Conservation (phyloP, 140 eudicot genomes). For the Anethum foeniculum region DNA sequence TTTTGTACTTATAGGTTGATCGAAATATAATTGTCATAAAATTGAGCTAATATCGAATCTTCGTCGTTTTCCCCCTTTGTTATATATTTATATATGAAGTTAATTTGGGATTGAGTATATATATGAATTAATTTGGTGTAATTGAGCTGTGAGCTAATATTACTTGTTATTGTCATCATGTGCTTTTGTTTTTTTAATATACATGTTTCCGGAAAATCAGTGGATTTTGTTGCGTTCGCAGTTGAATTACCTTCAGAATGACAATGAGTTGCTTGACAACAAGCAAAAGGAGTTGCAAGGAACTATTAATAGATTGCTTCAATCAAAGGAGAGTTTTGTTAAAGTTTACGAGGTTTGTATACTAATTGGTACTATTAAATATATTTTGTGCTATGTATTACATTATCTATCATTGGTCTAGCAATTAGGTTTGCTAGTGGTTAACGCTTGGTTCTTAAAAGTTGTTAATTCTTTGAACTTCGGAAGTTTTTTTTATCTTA, state of each 20-base stretch:
- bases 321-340: slow-evolving; percentile 43
- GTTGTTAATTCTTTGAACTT: background rate
- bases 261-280: slow-evolving; percentile 44
- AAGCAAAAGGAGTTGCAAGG: slow-evolving; percentile 55
- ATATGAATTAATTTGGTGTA: background rate
- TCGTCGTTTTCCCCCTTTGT: background rate
- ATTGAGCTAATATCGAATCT: background rate
- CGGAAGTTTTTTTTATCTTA: background rate
- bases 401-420: background rate
- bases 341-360: slow-evolving; percentile 57
- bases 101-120: background rate
- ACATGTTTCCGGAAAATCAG: background rate
- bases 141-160: background rate
- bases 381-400: background rate
- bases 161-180: background rate
- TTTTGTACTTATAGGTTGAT: background rate
- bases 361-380: background rate
- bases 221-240: slow-evolving; percentile 20
- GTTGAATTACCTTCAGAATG: slow-evolving; percentile 51
- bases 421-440: background rate
- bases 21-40: background rate
- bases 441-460: background rate
- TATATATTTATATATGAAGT: background rate
- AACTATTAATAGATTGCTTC: slow-evolving; percentile 39
- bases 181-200: background rate